Evolutionary conservation across 139 green algal species (phyloP), one percentile per base, ranked within the genome.

Genomic region (Picocystis salinarum): DNA sequence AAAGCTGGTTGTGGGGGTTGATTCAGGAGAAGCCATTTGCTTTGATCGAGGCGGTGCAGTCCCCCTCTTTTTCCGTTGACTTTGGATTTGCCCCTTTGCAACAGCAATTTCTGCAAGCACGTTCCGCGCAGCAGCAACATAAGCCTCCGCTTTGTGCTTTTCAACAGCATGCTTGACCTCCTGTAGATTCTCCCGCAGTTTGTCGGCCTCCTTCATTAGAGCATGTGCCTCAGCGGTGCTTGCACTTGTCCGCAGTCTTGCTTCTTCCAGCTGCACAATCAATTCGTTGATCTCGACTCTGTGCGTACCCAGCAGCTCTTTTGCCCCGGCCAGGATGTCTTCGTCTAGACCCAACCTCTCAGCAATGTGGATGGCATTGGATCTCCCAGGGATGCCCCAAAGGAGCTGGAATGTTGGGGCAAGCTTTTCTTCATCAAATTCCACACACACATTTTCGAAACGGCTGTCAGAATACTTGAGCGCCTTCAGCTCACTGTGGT

Each of bases 331-430:
- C 17, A 44, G 19, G 41, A 48, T 48, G 15, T 22, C 41, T 10
- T 36, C 41, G 6, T 56, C 33, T 20, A 62, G 23, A 4, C 49
- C 49, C 17, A 52, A 30, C 6, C 42, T 23, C 28, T 23, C 17
- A 7, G 53, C 53, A 29, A 62, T 58, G 13, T 58, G 26, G 4
- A 62, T 33, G 5, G 47, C 53, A 12, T 42, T 52, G n/a, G 47
- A 57, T n/a, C 46, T 48, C 25, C 52, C 63, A 1, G 63, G 53
- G 28, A 69, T 58, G 23, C 61, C 60, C 61, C 60, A 70, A 10
- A 73, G 25, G 5, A 73, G n/a, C n/a, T 46, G 47, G 48, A 60
- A 73, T 26, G 63, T 73, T 12, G 63, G 63, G 4, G 19, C 13
- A 6, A 71, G 46, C 6, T 24, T 22, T 12, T 33, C 61, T 33